Conservation (phyloP, 2,329 filamentous ascomycete genomes). For the Arthrobotrys musiformis region DNA sequence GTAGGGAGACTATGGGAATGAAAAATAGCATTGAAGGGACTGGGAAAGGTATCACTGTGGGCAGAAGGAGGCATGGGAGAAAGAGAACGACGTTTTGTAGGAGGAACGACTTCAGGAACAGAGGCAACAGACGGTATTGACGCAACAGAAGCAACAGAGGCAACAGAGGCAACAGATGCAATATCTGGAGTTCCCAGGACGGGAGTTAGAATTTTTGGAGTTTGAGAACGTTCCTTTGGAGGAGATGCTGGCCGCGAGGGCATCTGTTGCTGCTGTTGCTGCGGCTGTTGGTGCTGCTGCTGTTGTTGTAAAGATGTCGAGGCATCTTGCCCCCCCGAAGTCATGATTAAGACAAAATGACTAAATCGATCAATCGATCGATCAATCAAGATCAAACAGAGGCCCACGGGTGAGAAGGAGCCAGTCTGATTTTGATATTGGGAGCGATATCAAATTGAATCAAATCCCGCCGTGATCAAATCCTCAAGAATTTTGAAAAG, state of each 20-base stretch:
- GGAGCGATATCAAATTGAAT: conserved; percentile 5
- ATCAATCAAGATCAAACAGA: neutral
- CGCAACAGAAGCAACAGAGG: neutral
- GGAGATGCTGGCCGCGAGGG: conserved; percentile 43
- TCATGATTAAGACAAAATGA: conserved; percentile 34
- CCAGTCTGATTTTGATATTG: neutral
- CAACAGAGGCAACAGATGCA: conserved; percentile 20
- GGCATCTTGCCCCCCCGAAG: conserved; percentile 45
- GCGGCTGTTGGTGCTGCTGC: no score
- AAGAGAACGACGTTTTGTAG: conserved; percentile 42
- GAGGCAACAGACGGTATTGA: no score
- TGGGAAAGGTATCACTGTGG: conserved; percentile 46
- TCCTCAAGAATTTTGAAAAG: no score
- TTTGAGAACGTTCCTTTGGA: conserved; percentile 51
- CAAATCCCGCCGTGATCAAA: no score
- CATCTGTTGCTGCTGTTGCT: conserved; percentile 35
- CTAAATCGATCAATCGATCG: neutral
- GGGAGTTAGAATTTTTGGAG: conserved; percentile 45
- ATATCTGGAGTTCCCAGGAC: conserved; percentile 37
- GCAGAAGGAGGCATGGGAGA: conserved; percentile 49
- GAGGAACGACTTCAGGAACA: conserved; percentile 25
- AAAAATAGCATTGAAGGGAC: conserved; percentile 47
- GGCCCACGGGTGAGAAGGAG: no score
- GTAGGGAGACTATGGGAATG: conserved; percentile 45
- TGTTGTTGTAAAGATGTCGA: conserved; percentile 22